phyloP scores from a whole-genome alignment of 108 stramenopile species.

The Epipyxis sp. region DNA sequence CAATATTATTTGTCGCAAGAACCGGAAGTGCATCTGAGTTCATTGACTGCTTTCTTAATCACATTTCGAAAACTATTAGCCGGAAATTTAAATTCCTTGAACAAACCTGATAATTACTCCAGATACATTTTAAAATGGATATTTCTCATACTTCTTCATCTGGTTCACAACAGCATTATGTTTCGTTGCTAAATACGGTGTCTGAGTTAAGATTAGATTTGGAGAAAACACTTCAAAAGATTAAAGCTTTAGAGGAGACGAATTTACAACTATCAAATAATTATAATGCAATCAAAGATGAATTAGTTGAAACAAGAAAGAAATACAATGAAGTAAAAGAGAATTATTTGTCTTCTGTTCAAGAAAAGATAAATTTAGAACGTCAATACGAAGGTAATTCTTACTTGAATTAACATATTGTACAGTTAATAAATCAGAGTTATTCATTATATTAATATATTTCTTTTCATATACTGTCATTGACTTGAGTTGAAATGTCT shows the following conservation, averaged over 20 bases:
- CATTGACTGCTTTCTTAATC: too few species aligned
- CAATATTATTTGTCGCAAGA: too few species aligned
- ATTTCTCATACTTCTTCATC: background rate
- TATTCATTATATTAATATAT: too few species aligned
- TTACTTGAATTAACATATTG: too few species aligned
- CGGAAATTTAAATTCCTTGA: too few species aligned
- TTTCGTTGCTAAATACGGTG: background rate
- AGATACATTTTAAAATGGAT: too few species aligned
- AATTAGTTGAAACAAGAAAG: background rate
- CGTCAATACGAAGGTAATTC: constrained; percentile 7
- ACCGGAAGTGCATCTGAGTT: too few species aligned
- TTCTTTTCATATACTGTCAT: too few species aligned
- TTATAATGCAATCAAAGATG: background rate
- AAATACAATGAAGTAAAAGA: constrained; percentile 27
- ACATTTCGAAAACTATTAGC: too few species aligned
- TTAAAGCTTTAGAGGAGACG: background rate
- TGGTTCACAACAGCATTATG: background rate
- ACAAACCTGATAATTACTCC: too few species aligned
- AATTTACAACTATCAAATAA: background rate
- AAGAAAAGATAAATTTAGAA: constrained; percentile 15
- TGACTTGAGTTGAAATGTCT: too few species aligned
- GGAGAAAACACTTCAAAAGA: background rate
- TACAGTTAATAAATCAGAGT: too few species aligned
- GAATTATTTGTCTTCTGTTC: constrained; percentile 2
- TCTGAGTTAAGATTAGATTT: constrained; percentile 22